These are phyloP conservation scores for Mortierella sp. DNA, from an alignment of 371 early-diverging fungal genomes.

Conservation along the genomic window DNA sequence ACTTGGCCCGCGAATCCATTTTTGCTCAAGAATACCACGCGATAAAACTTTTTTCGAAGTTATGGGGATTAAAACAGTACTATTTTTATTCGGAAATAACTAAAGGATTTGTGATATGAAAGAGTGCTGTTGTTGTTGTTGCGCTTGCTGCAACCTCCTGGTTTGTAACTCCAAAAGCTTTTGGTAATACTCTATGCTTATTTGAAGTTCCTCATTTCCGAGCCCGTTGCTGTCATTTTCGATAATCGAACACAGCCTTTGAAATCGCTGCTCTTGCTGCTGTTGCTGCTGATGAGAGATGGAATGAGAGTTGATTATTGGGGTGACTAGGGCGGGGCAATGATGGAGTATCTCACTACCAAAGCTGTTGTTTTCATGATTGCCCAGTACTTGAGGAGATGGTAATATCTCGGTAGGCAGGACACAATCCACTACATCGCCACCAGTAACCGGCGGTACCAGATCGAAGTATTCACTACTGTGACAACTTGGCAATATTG, in stretches of 20 bases:
- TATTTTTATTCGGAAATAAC: no score
- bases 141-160: neutral
- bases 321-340: no score
- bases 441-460: no score
- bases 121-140: neutral
- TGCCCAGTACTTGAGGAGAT: no score
- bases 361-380: no score
- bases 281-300: neutral
- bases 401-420: no score
- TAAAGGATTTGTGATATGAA: neutral
- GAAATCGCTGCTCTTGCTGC: neutral
- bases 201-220: neutral
- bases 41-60: neutral
- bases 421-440: no score
- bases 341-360: no score
- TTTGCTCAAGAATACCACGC: slow-evolving; percentile 28
- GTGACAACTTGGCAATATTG: no score
- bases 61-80: no score
- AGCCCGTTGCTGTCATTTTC: neutral
- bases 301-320: no score
- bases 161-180: neutral
- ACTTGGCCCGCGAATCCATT: slow-evolving; percentile 57
- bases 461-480: no score
- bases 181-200: neutral
- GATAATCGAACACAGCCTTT: neutral